phyloP scores from a whole-genome alignment of 345 rosid genomes.

The Viola odorata region DNA sequence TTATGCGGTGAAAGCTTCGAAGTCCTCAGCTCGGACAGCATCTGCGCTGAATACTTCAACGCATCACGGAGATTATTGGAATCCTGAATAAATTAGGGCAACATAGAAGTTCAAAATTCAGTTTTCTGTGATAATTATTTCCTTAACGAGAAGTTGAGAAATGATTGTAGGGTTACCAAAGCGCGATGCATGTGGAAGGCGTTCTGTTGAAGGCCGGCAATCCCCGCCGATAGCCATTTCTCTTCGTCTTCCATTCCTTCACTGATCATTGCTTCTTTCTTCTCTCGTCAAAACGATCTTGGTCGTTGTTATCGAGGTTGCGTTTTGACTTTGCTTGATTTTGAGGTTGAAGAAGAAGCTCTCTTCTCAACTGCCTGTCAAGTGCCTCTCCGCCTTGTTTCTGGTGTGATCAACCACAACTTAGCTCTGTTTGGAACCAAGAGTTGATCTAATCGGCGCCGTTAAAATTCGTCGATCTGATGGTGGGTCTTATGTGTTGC shows the following conservation, averaged over 20 bases:
- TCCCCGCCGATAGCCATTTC: conserved; percentile 92
- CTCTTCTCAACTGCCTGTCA: conserved; percentile 27
- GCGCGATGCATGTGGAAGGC: conserved; percentile 99
- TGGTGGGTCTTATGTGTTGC: too few species aligned
- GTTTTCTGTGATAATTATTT: background rate
- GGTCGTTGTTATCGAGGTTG: conserved; percentile 19
- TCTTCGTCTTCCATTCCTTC: conserved; percentile 92
- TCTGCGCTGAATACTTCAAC: conserved; percentile 96
- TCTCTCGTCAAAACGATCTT: conserved; percentile 13
- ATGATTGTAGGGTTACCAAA: conserved; percentile 45
- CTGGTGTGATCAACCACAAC: too few species aligned
- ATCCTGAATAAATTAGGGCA: conserved; percentile 54
- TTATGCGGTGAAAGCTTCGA: conserved; percentile 96
- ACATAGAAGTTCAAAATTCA: background rate
- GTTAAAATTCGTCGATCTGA: too few species aligned
- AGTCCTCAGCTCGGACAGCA: conserved; percentile 96
- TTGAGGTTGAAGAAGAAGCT: background rate
- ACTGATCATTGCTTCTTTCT: conserved; percentile 52
- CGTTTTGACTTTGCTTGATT: conserved; percentile 28
- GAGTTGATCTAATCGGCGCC: too few species aligned
- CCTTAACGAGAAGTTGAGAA: conserved; percentile 11
- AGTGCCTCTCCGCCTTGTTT: background rate
- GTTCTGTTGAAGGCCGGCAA: conserved; percentile 94
- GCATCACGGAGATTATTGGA: conserved; percentile 95
- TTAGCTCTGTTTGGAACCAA: too few species aligned